Evolutionary conservation across 2,329 filamentous ascomycete species (phyloP), one percentile per base, ranked within the genome.

Genomic region (Ophiocordyceps camponoti-floridani): DNA sequence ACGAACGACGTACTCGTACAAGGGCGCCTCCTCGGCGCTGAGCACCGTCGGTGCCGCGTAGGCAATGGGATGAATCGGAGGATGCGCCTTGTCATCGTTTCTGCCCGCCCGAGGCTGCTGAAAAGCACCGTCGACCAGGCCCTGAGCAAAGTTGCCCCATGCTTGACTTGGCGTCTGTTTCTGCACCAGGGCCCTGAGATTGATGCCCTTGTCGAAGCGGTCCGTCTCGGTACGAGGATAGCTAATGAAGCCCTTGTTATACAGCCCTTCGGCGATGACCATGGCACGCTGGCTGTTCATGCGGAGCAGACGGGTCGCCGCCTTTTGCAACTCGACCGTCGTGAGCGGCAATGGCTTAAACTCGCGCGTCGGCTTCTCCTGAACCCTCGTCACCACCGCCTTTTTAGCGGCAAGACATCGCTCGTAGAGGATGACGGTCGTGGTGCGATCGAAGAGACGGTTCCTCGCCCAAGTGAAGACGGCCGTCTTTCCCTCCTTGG

Each of bases 141-240:
- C 70, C 58, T 82, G 82, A 4, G 89, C 87, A 59, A 88, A 94
- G 18, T 64, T 58, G 0, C 87, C 87, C 91, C 89, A 98, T 49
- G 70, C 65, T 40, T 67, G 65, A 56, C 87, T 84, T 47, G 79
- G 77, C 1, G 75, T 77, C 60, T 98, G 91, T 56, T 93, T 95
- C 54, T 84, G 77, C 16, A 95, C 74, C 9, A 98, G 67, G 19
- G 72, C 74, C 49, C 75, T 77, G 18, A 98, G 70, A 57, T 96
- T 81, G 67, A 96, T 95, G 4, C 75, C 89, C 54, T 77, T 77
- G 55, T 95, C 88, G 56, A 96, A 98, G 30, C 89, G 83, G 60
- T 98, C 91, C 0, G 91, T 98, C 61, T 98, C 91, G 0, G 91
- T 98, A 62, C 91, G 79, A 1, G 91, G 91, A 61, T 98, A 98